Base-by-base conservation (phyloP, 140 eudicot genomes). In the Stevia rebaudiana region DNA sequence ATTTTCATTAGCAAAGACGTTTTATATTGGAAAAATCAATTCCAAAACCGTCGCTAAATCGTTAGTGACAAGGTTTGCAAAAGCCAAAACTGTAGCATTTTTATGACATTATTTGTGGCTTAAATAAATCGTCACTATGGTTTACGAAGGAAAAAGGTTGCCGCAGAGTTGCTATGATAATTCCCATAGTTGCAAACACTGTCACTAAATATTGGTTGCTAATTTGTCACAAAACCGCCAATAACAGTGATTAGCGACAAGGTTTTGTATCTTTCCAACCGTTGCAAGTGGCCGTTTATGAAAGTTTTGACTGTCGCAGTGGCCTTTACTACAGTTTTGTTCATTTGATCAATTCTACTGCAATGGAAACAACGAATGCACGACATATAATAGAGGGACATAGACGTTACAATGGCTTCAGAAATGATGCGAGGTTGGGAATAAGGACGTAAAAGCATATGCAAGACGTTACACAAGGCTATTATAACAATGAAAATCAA, bases 401-500 rank as follows among this genome's bases (percentile, higher is more conserved):
- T 52, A 57, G 61, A 67, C 53, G 8, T 65, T 80, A 87, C 97
- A 22, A 87, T 61, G 80, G 77, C 77, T 76, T 90, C 95, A 16
- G 97, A 87, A 46, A 90, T 79, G 70, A 90, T 77, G 5, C 95
- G 90, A 59, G 97, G 95, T 41, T 90, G 95, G 0, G 95, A 76
- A 33, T 76, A 53, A 36, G 85, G 89, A 55, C 94, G 81, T 49
- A 90, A 61, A 31, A 82, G 46, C 41, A 84, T 62, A 77, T 87
- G 94, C 66, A 85, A 60, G 67, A 78, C 80, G 59, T 84, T 83
- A 78, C 97, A 87, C 11, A 86, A 17, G 11, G 82, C 83, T 44
- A 89, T 57, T 8, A 72, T 63, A 12, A 79, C 57, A 68, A 89
- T 79, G 76, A 86, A 83, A 15, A 78, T 67, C 48, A 87, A 75